A percentile compares a stretch with the other conserved stretches of the same genome.
phyloP scores from a whole-genome alignment of 306 rosid genomes.

The Trichosanthes truncata region DNA sequence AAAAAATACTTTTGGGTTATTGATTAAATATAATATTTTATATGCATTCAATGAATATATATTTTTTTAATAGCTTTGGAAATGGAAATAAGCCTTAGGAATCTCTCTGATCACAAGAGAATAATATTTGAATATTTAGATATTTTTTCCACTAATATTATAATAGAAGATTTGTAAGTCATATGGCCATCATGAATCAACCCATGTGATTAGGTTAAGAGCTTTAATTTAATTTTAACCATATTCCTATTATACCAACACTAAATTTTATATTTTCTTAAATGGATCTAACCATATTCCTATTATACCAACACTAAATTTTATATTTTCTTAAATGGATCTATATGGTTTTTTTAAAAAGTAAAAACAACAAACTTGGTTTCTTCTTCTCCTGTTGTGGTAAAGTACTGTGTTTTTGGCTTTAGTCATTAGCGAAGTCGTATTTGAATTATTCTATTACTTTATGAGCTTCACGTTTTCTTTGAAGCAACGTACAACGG shows the following conservation, averaged over 20 bases:
- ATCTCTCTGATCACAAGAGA: not conserved
- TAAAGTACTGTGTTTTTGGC: not conserved
- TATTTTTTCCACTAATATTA: not conserved
- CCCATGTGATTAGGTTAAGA: constrained; percentile 1
- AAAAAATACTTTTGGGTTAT: not conserved
- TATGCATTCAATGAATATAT: not conserved
- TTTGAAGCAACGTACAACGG: not conserved
- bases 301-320: not conserved
- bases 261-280: not conserved
- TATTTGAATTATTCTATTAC: not conserved
- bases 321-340: not conserved
- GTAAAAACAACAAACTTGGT: not conserved
- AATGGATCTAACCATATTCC: not conserved
- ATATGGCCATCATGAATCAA: not conserved
- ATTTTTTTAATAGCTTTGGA: no score
- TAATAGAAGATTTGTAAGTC: not conserved
- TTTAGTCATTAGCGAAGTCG: not conserved
- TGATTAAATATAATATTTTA: not conserved
- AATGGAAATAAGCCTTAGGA: not conserved
- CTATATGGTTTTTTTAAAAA: not conserved
- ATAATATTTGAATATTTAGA: not conserved
- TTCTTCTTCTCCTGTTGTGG: not conserved
- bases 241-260: not conserved
- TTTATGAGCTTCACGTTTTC: not conserved
- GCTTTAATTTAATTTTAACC: not conserved